A percentile compares a stretch with the other conserved stretches of the same genome.
Conservation (phyloP, 78 protist genomes). For the Protostelium mycophagum region DNA sequence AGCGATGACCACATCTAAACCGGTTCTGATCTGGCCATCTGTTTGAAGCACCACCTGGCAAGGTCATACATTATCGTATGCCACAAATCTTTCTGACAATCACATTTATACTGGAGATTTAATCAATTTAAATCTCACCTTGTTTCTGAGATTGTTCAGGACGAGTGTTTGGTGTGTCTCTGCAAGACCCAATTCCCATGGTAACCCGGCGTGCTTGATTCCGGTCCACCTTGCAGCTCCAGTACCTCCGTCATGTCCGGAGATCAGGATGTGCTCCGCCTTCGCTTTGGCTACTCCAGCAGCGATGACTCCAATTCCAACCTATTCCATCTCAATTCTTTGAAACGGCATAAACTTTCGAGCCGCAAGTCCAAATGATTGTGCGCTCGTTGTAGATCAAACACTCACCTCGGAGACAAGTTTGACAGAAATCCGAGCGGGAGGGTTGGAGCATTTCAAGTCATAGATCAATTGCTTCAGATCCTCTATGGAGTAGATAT, state of each 20-base stretch:
- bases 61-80: too few relatives aligned
- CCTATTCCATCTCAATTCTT: background rate
- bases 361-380: background rate
- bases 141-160: conserved; percentile 69
- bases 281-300: conserved; percentile 87
- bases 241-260: conserved; percentile 92
- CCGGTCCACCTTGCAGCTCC: conserved; percentile 86
- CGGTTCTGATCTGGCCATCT: conserved; percentile 77
- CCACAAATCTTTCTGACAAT: background rate
- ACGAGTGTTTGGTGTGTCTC: conserved; percentile 85
- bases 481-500: conserved; percentile 93
- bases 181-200: conserved; percentile 90
- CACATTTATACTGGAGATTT: conserved; percentile 25
- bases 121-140: conserved; percentile 56
- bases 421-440: conserved; percentile 79
- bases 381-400: conserved; percentile 12
- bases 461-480: conserved; percentile 81
- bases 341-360: too few relatives aligned
- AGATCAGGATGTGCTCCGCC: conserved; percentile 83
- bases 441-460: conserved; percentile 70
- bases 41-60: conserved; percentile 18
- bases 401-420: conserved; percentile 78
- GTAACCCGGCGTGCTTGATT: conserved; percentile 89
- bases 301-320: conserved; percentile 51
- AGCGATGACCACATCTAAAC: conserved; percentile 79